A percentile compares a stretch with the other conserved stretches of the same genome.
Evolutionary conservation across 1,284 basidiomycete genomes (phyloP).

Genomic region (Pascua guehoae): DNA sequence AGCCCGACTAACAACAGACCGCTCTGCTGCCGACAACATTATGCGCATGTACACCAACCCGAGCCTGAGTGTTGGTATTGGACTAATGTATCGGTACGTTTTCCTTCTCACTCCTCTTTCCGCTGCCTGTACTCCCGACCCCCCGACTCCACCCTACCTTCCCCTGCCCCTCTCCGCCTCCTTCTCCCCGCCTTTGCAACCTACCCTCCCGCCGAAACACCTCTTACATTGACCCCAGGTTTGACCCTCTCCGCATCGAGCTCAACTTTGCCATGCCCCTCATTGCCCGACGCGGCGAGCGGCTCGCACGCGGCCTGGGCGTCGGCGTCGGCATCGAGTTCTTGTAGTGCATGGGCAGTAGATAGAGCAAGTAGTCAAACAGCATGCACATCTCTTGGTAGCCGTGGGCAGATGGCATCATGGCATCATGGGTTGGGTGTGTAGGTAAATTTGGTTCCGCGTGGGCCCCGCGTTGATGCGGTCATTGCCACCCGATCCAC

Average conservation of each 20-base stretch:
- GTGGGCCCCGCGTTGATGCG: conserved; percentile 1
- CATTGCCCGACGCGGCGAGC: conserved; percentile 71
- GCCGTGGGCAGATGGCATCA: background rate
- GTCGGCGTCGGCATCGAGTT: conserved; percentile 89
- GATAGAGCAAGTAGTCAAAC: background rate
- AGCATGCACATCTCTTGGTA: conserved; percentile 6
- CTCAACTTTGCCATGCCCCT: conserved; percentile 90
- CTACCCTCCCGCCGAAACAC: background rate
- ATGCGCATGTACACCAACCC: conserved; percentile 47
- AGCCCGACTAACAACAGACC: conserved; percentile 28
- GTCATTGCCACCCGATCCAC: conserved; percentile 2
- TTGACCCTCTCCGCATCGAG: conserved; percentile 59
- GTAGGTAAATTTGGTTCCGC: background rate
- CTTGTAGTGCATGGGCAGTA: conserved; percentile 32
- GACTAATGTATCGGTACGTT: conserved; percentile 71
- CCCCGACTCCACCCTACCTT: too few relatives aligned
- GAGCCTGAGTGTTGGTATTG: conserved; percentile 72
- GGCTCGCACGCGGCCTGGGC: conserved; percentile 74
- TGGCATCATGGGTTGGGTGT: background rate
- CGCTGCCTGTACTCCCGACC: background rate
- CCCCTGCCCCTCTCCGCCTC: too few relatives aligned
- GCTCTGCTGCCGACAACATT: conserved; percentile 43
- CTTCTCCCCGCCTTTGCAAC: too few relatives aligned
- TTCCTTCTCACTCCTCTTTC: background rate
- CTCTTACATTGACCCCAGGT: conserved; percentile 14